Evolutionary conservation across 2,329 filamentous ascomycete genomes (phyloP), one percentile per base, ranked within the genome.

Genomic region (Cladophialophora chaetospira): DNA sequence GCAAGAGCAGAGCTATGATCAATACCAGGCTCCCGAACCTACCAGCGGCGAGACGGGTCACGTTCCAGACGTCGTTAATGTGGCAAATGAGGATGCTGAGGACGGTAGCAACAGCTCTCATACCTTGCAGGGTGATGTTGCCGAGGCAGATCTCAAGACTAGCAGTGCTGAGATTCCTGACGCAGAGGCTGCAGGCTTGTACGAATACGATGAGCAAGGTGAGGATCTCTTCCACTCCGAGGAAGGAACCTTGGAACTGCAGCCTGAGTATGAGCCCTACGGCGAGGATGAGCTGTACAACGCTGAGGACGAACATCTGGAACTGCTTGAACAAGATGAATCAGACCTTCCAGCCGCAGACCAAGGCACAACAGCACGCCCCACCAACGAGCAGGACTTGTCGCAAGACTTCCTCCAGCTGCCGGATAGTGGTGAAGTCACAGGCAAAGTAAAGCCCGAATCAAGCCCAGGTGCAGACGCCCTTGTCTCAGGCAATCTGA

Each of bases 211-310:
- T 31, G 54, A 45, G 11, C 46, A 54, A 42, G 54, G 28, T 21
- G 50, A 51, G 13, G 52, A 58, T 54, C 26, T 46, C 15, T 54
- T 54, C 23, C 53, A 53, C 33, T 42, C 53, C 11, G 53, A 57
- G n/a, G 50, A 57, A n/a, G 45, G 21, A 33, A 17, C 13, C 10
- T n/a, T 29, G 4, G 49, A 61, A 42, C 50, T 47, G 13, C 36
- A 58, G 21, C 42, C 33, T 23, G 57, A 42, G 17, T 23, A 46
- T 25, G 51, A 52, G 6, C n/a, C 56, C 13, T 61, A 53, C 28
- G 52, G 35, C 33, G 63, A 59, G 23, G 58, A 65, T 50, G 59
- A 65, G 29, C 45, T 65, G n/a, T 53, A 61, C 15, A 10, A 17
- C 38, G 25, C 38, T 31, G 43, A 45, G 15, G 53, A 53, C 26